Conservation (phyloP, 345 rosid species). For the Hibiscus trionum region DNA sequence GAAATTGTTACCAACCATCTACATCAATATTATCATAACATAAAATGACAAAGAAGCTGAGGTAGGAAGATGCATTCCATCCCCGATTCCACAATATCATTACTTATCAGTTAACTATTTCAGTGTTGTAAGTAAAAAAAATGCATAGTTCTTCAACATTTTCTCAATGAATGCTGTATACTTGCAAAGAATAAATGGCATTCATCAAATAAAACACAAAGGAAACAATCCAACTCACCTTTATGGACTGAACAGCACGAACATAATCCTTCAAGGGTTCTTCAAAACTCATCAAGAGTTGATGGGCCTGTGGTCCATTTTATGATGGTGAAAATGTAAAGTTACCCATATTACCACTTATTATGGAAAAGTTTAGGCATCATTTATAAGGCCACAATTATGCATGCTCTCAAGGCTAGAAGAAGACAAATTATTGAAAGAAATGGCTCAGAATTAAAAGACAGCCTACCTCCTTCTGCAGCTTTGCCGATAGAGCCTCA, state of each 20-base stretch:
- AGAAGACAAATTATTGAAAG: background rate
- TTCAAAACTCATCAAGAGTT: conserved; percentile 87
- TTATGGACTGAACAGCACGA: conserved; percentile 86
- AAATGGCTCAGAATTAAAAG: conserved; percentile 8
- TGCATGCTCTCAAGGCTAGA: background rate
- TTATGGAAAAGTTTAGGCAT: background rate
- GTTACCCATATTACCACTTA: background rate
- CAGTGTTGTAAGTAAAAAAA: background rate
- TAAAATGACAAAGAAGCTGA: background rate
- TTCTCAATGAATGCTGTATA: background rate
- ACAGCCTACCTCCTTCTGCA: conserved; percentile 77
- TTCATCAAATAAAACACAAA: background rate
- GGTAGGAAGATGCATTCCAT: background rate
- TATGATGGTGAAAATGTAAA: conserved; percentile 6
- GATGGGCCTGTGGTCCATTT: conserved; percentile 58
- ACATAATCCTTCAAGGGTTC: conserved; percentile 97
- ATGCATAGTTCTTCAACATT: background rate
- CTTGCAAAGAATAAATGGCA: background rate
- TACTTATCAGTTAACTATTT: background rate
- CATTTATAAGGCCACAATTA: background rate
- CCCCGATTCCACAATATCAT: background rate
- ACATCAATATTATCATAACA: background rate
- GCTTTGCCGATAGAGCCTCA: conserved; percentile 60
- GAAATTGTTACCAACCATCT: background rate
- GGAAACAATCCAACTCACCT: conserved; percentile 30